Base-by-base conservation (phyloP, 345 rosid species). In the Ceriops zippeliana region DNA sequence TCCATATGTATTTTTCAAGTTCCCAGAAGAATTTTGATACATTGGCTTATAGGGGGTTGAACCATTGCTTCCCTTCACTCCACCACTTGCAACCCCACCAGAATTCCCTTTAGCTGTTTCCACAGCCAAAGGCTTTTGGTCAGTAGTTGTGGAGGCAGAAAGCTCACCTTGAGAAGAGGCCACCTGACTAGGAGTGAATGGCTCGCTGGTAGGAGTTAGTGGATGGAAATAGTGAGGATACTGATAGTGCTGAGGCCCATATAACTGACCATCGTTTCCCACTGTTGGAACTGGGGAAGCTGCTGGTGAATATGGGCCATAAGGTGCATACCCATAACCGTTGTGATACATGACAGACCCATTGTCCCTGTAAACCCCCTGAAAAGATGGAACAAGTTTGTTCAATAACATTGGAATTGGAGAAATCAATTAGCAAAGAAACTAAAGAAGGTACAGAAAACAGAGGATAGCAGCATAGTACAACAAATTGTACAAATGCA, bases 161-260 rank as follows among this genome's bases (percentile, higher is more conserved):
- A 83, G 83, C 65, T 87, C 96, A 5, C 71, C 84, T 31, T 85
- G 91, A 38, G 86, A 59, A 37, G 83, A 77, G 31, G 85, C 70
- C 59, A 79, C 69, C 15, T 76, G 86, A 70, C 74, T 83, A 4
- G 93, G 78, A 49, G 83, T 75, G 75, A 81, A 88, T 3, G 91
- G 84, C 22, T 78, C 83, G 73, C 83, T 84, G 65, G 75, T 68
- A 19, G 88, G 83, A 42, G 83, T 76, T 73, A 81, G 63, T 0
- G 96, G 92, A 72, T 83, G 92, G 69, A 87, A 89, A 75, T 76
- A 90, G 62, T 78, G 73, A 58, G 98, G 98, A 80, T 93, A 93
- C 80, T 93, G 96, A 68, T 93, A 93, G 65, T 93, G 93, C 79
- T 90, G 98, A 63, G 88, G 88, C 35, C 87, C 97, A 80, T 89